A percentile compares a stretch with the other conserved stretches of the same genome.
These are phyloP conservation scores for Penicillium decumbens DNA, from an alignment of 2,329 filamentous ascomycete genomes.

Conservation along the genomic window DNA sequence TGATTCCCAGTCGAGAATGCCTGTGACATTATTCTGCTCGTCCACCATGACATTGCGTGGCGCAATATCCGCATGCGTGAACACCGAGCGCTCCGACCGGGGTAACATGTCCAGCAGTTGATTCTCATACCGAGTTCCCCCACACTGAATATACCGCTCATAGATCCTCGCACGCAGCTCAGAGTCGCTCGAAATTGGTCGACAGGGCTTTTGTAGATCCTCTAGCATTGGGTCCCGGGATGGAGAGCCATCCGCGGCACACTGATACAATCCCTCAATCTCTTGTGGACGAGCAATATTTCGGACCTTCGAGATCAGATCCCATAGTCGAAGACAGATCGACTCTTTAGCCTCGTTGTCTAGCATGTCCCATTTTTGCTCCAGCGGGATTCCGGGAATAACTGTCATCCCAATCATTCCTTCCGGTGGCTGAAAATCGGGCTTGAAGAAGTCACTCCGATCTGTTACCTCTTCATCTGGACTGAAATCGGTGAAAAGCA, in stretches of 20 bases:
- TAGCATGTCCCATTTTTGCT: too few relatives aligned
- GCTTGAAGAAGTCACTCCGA: too few relatives aligned
- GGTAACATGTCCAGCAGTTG: conserved; percentile 24
- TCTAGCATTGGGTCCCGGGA: conserved; percentile 19
- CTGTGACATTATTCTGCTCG: conserved; percentile 20
- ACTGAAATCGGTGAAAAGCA: too few relatives aligned
- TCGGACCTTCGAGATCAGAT: too few relatives aligned
- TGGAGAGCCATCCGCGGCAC: conserved; percentile 1
- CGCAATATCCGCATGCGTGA: conserved; percentile 35
- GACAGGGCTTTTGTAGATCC: conserved; percentile 21
- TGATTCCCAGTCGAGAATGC: conserved; percentile 43
- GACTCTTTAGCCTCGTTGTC: too few relatives aligned
- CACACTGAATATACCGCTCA: conserved; percentile 24
- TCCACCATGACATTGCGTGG: conserved; percentile 34
- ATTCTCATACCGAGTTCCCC: conserved; percentile 18
- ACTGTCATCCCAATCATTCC: too few relatives aligned
- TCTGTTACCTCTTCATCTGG: too few relatives aligned
- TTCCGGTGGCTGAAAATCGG: too few relatives aligned
- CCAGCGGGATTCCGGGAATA: too few relatives aligned
- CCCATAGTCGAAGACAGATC: too few relatives aligned
- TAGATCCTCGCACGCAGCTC: conserved; percentile 23
- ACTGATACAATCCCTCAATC: too few relatives aligned
- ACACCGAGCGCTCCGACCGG: conserved; percentile 22
- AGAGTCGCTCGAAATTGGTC: conserved; percentile 18
- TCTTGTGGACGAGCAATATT: too few relatives aligned